A percentile compares a stretch with the other conserved stretches of the same genome.
phyloP scores from a whole-genome alignment of 352 stramenopile genomes.

The Hyaloperonospora brassicae region DNA sequence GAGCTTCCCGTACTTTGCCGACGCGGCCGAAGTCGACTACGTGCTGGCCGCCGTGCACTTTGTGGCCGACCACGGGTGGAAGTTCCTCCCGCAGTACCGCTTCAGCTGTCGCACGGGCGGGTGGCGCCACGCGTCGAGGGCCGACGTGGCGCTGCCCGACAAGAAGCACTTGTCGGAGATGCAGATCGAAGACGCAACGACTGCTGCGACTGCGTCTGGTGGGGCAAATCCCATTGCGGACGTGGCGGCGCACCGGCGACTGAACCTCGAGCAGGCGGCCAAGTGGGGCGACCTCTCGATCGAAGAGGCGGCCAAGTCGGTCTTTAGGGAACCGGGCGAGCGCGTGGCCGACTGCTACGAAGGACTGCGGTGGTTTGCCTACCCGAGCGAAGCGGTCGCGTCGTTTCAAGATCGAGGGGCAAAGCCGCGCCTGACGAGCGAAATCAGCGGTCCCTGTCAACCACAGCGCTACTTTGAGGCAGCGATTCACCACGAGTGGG shows the following conservation, averaged over 20 bases:
- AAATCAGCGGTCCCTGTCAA: conserved; percentile 26
- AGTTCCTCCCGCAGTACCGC: conserved; percentile 90
- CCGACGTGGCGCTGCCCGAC: conserved; percentile 12
- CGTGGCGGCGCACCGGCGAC: conserved; percentile 9
- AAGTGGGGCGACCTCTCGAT: conserved; percentile 20
- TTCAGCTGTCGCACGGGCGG: conserved; percentile 93
- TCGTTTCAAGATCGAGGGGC: conserved; percentile 10
- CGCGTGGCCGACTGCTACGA: conserved; percentile 19
- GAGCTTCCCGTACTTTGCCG: conserved; percentile 86
- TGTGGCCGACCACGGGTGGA: conserved; percentile 88
- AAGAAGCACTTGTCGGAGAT: conserved; percentile 20
- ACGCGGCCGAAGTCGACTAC: conserved; percentile 86
- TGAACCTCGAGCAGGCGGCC: conserved; percentile 17
- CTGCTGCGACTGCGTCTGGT: not conserved
- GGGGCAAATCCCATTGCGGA: conserved; percentile 10
- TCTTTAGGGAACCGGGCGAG: conserved; percentile 11
- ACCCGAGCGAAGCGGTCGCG: conserved; percentile 20
- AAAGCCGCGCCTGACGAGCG: conserved; percentile 16
- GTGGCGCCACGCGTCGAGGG: conserved; percentile 54
- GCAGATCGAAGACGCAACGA: conserved; percentile 10
- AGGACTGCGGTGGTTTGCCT: conserved; percentile 28
- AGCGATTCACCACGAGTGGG: conserved; percentile 15
- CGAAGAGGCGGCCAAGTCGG: conserved; percentile 7
- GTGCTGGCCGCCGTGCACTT: conserved; percentile 90
- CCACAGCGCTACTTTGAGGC: conserved; percentile 25